Evolutionary conservation across 306 rosid species (phyloP).

Genomic region (Trifolium subterraneum): DNA sequence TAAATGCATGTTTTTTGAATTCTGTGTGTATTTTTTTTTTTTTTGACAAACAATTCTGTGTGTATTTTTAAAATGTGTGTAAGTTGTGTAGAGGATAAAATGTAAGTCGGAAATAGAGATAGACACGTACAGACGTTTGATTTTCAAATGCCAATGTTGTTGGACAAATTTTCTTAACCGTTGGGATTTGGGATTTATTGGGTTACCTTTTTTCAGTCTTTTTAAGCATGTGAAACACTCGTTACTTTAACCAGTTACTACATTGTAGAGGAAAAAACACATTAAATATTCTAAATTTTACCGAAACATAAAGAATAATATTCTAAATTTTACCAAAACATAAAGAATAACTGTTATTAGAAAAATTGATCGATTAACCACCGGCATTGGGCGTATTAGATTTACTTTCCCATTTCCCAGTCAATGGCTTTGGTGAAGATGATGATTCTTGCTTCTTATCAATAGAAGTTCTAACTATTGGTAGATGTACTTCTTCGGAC

Average conservation of each 20-base stretch:
- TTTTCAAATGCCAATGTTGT: background rate
- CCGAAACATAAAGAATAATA: no score
- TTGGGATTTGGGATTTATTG: background rate
- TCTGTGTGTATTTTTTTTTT: background rate
- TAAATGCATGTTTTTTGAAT: background rate
- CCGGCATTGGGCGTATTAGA: conserved; percentile 42
- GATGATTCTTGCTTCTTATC: conserved; percentile 31
- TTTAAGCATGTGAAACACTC: background rate
- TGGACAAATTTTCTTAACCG: background rate
- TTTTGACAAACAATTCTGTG: no score
- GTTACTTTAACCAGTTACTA: background rate
- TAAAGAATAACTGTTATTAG: background rate
- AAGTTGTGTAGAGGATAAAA: no score
- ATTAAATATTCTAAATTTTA: background rate
- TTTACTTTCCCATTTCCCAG: conserved; percentile 50
- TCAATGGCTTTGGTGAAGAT: conserved; percentile 53
- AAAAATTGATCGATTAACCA: conserved; percentile 16
- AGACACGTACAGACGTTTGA: no score
- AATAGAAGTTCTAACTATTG: conserved; percentile 38
- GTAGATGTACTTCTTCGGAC: conserved; percentile 19
- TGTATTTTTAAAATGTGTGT: background rate
- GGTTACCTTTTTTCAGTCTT: background rate
- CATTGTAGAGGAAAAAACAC: background rate
- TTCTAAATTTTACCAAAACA: conserved; percentile 2
- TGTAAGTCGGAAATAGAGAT: background rate